phyloP scores from a whole-genome alignment of 495 filamentous ascomycete genomes.

The Sabuloglossum arenarium region DNA sequence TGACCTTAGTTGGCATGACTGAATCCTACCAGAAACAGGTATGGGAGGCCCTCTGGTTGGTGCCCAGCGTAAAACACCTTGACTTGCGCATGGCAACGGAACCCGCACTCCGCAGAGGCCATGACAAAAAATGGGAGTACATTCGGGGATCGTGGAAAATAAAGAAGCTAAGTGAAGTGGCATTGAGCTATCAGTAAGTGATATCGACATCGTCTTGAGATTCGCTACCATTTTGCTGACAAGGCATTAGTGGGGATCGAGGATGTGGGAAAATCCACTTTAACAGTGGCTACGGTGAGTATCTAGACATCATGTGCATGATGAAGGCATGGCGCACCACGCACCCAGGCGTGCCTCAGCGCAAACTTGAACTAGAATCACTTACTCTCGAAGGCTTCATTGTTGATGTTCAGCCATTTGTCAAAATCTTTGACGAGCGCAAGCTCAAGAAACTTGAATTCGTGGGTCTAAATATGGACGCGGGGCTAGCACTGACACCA shows the following conservation, averaged over 20 bases:
- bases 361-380: neutral
- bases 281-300: neutral
- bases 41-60: neutral
- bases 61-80: neutral
- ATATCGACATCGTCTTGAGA: neutral
- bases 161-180: neutral
- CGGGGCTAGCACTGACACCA: neutral
- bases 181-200: neutral
- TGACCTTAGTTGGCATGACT: neutral
- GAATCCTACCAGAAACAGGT: neutral
- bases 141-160: neutral
- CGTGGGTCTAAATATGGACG: neutral
- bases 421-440: neutral
- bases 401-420: neutral
- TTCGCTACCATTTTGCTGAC: neutral
- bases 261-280: neutral
- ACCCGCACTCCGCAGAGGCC: neutral
- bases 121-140: neutral
- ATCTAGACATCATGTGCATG: neutral
- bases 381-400: conserved; percentile 1
- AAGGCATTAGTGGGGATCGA: neutral
- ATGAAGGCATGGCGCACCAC: neutral
- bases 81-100: conserved; percentile 1
- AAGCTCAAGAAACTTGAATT: conserved; percentile 1
- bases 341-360: neutral